Evolutionary conservation across 495 filamentous ascomycete genomes (phyloP), one percentile per base, ranked within the genome.

Genomic region (Annulohypoxylon stygium): DNA sequence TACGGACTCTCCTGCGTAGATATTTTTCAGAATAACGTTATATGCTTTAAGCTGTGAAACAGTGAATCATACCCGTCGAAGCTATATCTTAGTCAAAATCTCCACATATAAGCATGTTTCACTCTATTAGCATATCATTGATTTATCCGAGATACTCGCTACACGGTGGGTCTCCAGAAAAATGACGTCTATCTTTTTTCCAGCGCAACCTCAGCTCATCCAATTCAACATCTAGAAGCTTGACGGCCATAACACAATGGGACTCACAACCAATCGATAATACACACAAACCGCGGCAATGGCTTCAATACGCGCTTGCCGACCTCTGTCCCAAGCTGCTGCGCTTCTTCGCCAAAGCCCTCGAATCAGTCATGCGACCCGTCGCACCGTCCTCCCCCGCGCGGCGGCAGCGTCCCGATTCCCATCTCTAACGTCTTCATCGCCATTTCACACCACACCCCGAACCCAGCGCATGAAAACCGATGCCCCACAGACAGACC

Each of bases 401-500:
- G 18, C 67, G 36, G 18, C 36, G 9, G 26, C 16, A 59, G 61
- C 67, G 36, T 18, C 20, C 20, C 20, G 20, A 23, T 23, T 23
- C 20, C 20, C 20, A 23, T 23, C 20, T 23, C 1, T 23, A 23
- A 23, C 20, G 20, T 23, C 20, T 23, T 23, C 20, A 1, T 23
- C 20, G 20, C 20, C 53, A 25, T 69, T 69, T 58, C 73, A 69
- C 55, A 64, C 65, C 0, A 70, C 70, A n/a, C 50, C 71, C n/a
- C 51, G 53, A 20, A 65, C 45, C n/a, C 48, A 47, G n/a, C 60
- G 58, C n/a, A 61, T 74, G 0, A 75, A 77, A 7, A 76, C 73
- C 14, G 39, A 71, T 18, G 50, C 75, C 5, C 78, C 79, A 1
- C 60, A 90, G 70, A 96, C 94, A 20, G 92, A 97, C 81, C 93